phyloP scores from a whole-genome alignment of 1,139 yeast species.

The Protomyces inundatus region DNA sequence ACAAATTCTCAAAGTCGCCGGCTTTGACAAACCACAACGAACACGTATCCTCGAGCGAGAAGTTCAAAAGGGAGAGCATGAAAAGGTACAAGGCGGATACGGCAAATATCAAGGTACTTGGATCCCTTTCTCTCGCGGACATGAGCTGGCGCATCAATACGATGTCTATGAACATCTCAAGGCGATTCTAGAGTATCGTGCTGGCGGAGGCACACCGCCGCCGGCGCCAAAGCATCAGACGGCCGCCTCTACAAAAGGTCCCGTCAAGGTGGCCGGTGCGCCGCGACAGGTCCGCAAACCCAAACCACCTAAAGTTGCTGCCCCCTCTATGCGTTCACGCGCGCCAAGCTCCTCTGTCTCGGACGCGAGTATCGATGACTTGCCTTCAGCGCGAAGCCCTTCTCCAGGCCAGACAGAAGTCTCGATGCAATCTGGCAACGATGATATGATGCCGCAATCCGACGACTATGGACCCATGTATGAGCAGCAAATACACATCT shows the following conservation, averaged over 20 bases:
- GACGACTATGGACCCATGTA: slow-evolving; percentile 13
- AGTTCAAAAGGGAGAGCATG: slow-evolving; percentile 79
- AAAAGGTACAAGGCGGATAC: slow-evolving; percentile 92
- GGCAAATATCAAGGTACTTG: slow-evolving; percentile 72
- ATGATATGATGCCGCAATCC: slow-evolving; percentile 9
- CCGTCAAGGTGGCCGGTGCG: neutral
- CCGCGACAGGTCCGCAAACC: slow-evolving; percentile 6
- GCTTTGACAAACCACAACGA: slow-evolving; percentile 77
- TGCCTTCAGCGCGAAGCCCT: slow-evolving; percentile 14
- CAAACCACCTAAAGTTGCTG: neutral
- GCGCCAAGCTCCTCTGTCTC: slow-evolving; percentile 4
- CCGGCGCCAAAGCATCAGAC: slow-evolving; percentile 27
- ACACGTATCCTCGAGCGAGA: slow-evolving; percentile 82
- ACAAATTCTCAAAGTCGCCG: slow-evolving; percentile 81
- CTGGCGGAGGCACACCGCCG: slow-evolving; percentile 38
- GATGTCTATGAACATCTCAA: slow-evolving; percentile 57
- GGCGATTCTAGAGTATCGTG: slow-evolving; percentile 60
- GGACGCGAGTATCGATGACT: slow-evolving; percentile 22
- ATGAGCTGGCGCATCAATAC: slow-evolving; percentile 56
- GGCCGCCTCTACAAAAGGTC: slow-evolving; percentile 17
- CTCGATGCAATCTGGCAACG: slow-evolving; percentile 9
- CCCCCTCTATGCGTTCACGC: neutral
- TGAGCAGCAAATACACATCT: slow-evolving; percentile 18
- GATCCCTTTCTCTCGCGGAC: slow-evolving; percentile 49
- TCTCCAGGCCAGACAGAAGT: slow-evolving; percentile 20